Percentiles rank a stretch among this genome's conserved stretches.
Conservation (phyloP, 2,329 filamentous ascomycete genomes). For the Saccharata proteae region DNA sequence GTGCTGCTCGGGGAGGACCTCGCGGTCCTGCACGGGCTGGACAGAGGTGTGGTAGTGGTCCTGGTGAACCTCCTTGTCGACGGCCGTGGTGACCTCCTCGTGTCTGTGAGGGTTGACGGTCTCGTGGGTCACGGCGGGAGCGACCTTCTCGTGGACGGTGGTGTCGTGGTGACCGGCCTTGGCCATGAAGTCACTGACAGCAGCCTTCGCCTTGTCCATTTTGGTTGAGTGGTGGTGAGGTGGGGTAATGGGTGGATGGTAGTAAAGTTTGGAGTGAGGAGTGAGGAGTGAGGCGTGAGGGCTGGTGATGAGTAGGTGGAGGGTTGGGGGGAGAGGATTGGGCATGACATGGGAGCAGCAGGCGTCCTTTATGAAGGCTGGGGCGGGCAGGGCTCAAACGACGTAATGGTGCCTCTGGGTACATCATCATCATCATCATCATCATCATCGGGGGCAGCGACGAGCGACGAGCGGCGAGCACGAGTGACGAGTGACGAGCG, state of each 20-base stretch:
- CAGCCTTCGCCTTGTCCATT: constrained; percentile 55
- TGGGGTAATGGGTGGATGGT: constrained; percentile 3
- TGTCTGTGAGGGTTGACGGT: constrained; percentile 47
- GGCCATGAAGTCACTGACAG: constrained; percentile 47
- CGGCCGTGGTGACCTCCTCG: constrained; percentile 48
- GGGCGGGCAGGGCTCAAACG: background rate
- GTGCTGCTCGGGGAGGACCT: constrained; percentile 50
- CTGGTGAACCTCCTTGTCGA: constrained; percentile 59
- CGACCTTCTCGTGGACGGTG: constrained; percentile 55
- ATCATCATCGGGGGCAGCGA: too few species aligned
- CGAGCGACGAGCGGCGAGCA: too few species aligned
- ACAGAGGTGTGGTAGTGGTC: constrained; percentile 60
- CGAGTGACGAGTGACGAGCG: too few species aligned
- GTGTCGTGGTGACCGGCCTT: constrained; percentile 55
- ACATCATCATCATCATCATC: too few species aligned
- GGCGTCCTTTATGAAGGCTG: background rate
- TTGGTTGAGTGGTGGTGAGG: constrained; percentile 15
- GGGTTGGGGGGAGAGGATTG: background rate
- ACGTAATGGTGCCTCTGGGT: background rate
- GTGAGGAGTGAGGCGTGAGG: background rate
- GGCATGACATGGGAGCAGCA: background rate
- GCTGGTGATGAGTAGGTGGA: background rate
- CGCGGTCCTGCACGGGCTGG: constrained; percentile 48
- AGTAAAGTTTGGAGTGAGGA: constrained; percentile 3
- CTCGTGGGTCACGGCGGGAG: constrained; percentile 49